Base-by-base conservation (phyloP, 2,329 filamentous ascomycete species). In the Apiospora malaysiana region DNA sequence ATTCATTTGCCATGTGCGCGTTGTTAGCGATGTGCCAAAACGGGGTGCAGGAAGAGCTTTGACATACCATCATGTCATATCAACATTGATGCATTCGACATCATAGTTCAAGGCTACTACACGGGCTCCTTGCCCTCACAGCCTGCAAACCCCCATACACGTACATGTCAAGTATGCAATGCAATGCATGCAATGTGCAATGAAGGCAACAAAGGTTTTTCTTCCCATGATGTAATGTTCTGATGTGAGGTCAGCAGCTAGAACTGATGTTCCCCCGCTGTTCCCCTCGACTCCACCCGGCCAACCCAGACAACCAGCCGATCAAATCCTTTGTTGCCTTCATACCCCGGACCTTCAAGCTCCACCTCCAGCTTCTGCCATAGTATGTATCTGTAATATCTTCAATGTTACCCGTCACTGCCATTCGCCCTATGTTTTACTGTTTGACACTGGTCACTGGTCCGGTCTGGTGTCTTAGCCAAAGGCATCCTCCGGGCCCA, bases 311-410 rank as follows among this genome's bases (percentile, higher is more conserved):
- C 56, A 32, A 3, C 21, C 56, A 63, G 56, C 56, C 56, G 32
- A 63, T 63, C 56, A 37, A 21, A 18, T n/a, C 56, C n/a, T 63
- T 21, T 18, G 56, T 63, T 40, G 56, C 56, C 37, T 63, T 40
- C 27, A n/a, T 40, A 40, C 56, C 56, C 56, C 56, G 56, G 56
- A 63, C 56, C 56, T 63, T 63, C 32, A 63, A 63, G 56, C 56
- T 63, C 56, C 56, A 63, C 56, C 56, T 63, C 56, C 32, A 18
- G 56, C 8, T 63, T 63, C 56, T 63, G 16, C 23, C 49, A 21
- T 16, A n/a, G 4, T 14, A 46, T 14, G 10, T 51, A 27, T 37
- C 14, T 9, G 40, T 42, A 42, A 42, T 42, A 42, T 42, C 40
- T 42, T 42, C 40, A 42, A 14, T 45, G 12, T 16, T 45, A 18